These are phyloP conservation scores for Candida nemodendra DNA, from an alignment of 805 yeast genomes.

Conservation along the genomic window DNA sequence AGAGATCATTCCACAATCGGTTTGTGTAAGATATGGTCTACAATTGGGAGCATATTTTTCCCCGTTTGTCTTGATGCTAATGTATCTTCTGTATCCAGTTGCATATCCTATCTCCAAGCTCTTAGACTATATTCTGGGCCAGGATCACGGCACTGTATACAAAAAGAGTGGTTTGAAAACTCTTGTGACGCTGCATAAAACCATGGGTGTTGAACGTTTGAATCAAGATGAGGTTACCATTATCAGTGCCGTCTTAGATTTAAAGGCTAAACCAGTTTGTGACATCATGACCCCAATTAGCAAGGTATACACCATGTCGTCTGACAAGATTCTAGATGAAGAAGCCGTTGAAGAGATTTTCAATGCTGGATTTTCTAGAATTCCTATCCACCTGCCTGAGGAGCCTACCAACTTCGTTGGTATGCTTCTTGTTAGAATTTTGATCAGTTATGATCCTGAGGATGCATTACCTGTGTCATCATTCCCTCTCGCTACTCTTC, in stretches of 20 bases:
- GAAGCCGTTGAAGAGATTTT: slow-evolving; percentile 82
- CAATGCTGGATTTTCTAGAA: slow-evolving; percentile 91
- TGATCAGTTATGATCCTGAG: slow-evolving; percentile 95
- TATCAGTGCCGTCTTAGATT: slow-evolving; percentile 87
- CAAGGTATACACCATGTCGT: slow-evolving; percentile 83
- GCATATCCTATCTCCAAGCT: slow-evolving; percentile 87
- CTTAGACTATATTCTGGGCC: slow-evolving; percentile 81
- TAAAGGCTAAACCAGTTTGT: slow-evolving; percentile 85
- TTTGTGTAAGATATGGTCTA: slow-evolving; percentile 90
- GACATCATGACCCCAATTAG: slow-evolving; percentile 93
- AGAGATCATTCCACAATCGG: slow-evolving; percentile 92
- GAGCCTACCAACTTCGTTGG: slow-evolving; percentile 92
- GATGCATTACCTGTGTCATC: slow-evolving; percentile 90
- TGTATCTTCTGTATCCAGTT: slow-evolving; percentile 89
- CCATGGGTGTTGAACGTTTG: slow-evolving; percentile 92
- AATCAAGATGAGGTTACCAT: slow-evolving; percentile 96
- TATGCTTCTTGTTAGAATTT: slow-evolving; percentile 87
- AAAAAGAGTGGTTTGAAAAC: slow-evolving; percentile 92
- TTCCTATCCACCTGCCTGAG: slow-evolving; percentile 87
- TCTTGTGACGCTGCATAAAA: slow-evolving; percentile 85
- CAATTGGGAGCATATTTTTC: slow-evolving; percentile 88
- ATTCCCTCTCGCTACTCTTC: slow-evolving; percentile 93
- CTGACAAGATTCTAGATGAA: slow-evolving; percentile 82
- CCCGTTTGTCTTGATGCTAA: slow-evolving; percentile 79
- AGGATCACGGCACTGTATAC: slow-evolving; percentile 94